Conservation (phyloP, 1,284 basidiomycete species). For the Cryptococcus sp. region DNA sequence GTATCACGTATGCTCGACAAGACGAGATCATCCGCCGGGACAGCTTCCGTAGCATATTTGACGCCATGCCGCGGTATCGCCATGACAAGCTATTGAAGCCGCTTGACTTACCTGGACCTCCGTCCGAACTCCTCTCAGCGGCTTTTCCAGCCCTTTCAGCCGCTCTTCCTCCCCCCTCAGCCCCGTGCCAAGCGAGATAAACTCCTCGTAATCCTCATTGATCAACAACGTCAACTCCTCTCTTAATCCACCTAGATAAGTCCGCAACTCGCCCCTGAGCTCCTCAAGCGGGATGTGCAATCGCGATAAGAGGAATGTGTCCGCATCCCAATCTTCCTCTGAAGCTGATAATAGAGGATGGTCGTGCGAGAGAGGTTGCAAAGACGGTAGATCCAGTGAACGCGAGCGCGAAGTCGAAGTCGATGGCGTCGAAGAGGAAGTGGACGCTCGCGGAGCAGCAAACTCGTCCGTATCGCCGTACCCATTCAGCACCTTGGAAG, state of each 20-base stretch:
- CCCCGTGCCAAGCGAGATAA: slow-evolving; percentile 91
- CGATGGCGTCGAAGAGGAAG: slow-evolving; percentile 21
- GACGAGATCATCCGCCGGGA: not conserved
- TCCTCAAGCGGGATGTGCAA: slow-evolving; percentile 83
- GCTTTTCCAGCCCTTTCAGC: slow-evolving; percentile 66
- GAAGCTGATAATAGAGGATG: slow-evolving; percentile 68
- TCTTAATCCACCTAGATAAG: slow-evolving; percentile 79
- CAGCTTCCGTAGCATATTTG: too few relatives aligned
- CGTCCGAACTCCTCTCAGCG: slow-evolving; percentile 64
- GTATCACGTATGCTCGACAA: not conserved
- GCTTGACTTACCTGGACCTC: slow-evolving; percentile 66
- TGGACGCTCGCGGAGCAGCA: slow-evolving; percentile 3
- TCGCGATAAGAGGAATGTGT: slow-evolving; percentile 84
- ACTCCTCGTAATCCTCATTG: slow-evolving; percentile 96
- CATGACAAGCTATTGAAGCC: not conserved
- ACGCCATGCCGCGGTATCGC: not conserved
- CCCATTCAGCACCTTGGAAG: too few relatives aligned
- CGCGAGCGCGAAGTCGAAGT: slow-evolving; percentile 24
- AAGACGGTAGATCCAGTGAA: slow-evolving; percentile 65
- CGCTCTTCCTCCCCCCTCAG: slow-evolving; percentile 77
- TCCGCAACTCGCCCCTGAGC: slow-evolving; percentile 79
- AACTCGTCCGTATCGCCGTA: too few relatives aligned
- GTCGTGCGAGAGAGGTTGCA: slow-evolving; percentile 74
- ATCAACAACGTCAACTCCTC: slow-evolving; percentile 92
- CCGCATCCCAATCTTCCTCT: slow-evolving; percentile 68